Evolutionary conservation across 148 eudicot genomes (phyloP).

Genomic region (Heliosperma pusillum): DNA sequence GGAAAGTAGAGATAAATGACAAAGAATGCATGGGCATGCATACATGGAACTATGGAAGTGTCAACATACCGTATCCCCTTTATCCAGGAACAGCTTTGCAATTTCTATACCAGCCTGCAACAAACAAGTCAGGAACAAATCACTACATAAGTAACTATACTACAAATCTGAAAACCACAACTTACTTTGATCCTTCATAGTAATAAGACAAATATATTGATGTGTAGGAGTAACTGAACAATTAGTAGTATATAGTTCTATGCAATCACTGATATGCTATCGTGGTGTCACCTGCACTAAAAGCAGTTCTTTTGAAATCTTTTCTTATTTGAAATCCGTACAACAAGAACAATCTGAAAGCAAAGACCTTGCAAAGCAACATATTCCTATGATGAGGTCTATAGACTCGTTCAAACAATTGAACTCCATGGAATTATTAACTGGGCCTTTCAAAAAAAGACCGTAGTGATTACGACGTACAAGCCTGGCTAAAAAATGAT

Average conservation of each 20-base stretch:
- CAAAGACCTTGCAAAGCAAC: neutral
- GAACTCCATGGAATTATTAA: neutral
- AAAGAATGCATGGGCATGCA: conserved; percentile 3
- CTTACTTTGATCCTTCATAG: neutral
- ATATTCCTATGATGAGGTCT: neutral
- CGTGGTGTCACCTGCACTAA: neutral
- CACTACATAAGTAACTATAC: neutral
- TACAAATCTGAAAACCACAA: neutral
- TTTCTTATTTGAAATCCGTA: neutral
- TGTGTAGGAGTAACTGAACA: neutral
- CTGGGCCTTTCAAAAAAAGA: no score
- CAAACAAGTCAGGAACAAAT: conserved; percentile 13
- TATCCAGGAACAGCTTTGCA: conserved; percentile 78
- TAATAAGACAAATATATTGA: neutral
- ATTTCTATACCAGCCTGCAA: conserved; percentile 96
- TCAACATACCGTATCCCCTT: conserved; percentile 74
- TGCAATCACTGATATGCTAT: neutral
- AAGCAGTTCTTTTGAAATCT: no score
- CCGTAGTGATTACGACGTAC: no score
- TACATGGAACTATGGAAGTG: neutral
- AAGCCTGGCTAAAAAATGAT: no score
- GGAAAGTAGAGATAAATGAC: neutral
- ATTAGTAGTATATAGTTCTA: neutral
- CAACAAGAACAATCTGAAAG: neutral
- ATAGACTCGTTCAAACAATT: neutral